Evolutionary conservation across 2,329 filamentous ascomycete genomes (phyloP), one percentile per base, ranked within the genome.

Genomic region (Fusarium luffae): DNA sequence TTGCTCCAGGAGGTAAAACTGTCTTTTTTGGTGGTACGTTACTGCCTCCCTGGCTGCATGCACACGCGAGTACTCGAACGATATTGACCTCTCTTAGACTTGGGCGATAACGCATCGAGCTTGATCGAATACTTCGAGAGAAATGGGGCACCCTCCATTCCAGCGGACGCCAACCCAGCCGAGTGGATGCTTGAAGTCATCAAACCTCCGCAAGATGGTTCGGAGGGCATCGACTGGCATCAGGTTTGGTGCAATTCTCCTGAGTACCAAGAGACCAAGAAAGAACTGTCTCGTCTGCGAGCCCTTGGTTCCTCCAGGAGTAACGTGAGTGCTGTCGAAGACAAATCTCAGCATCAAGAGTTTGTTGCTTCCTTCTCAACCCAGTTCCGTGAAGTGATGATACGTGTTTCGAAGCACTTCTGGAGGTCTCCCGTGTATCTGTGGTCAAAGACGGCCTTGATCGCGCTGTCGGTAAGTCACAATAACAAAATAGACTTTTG

Each of bases 181-280:
- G 89, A 92, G 75, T 91, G 87, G 81, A 91, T 92, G 88, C 82
- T 92, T 3, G 68, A 81, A 10, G 77, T 78, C 9, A 81, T 79
- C 34, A 56, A 75, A 3, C 67, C 71, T 0, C 56, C 67, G 3
- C 61, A 62, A 2, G 73, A 72, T 2, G 40, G 51, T 1, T 68
- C 71, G 2, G 83, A 88, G 49, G 82, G 84, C 28, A 81, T 83
- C 25, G 81, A 86, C 64, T 86, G 84, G 85, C 79, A 81, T 14
- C 47, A 67, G 10, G 42, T 72, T 5, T 76, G 74, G 74, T 75
- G 81, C 5, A 76, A 79, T 0, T 83, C 82, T 3, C 78, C 80
- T 2, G 85, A 86, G 61, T 77, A 73, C 11, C 60, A 64, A 3
- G 54, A 46, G 0, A 71, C 78, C 7, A 78, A 76, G 49, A 42